These are phyloP conservation scores for Babesia sp. DNA, from an alignment of 169 alveolate genomes.

Conservation along the genomic window DNA sequence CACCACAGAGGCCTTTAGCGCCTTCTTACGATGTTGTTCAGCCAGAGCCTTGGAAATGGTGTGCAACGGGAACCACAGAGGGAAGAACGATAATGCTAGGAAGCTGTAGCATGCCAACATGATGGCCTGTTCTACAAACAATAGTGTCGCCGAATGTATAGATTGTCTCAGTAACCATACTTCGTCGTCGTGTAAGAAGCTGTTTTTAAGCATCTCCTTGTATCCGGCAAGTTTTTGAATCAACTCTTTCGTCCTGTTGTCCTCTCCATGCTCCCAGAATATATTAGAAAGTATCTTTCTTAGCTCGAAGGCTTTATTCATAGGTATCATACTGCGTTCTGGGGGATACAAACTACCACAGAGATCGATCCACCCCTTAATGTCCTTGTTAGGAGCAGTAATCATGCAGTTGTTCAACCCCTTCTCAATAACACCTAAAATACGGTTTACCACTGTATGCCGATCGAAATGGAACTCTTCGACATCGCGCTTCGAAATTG, in stretches of 20 bases:
- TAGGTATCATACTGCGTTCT: slow-evolving; percentile 82
- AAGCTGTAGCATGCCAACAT: slow-evolving; percentile 69
- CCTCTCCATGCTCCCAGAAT: slow-evolving; percentile 81
- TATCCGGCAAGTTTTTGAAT: slow-evolving; percentile 77
- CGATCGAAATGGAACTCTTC: slow-evolving; percentile 77
- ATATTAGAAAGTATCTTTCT: slow-evolving; percentile 78
- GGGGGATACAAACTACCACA: slow-evolving; percentile 87
- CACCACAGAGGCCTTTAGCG: slow-evolving; percentile 80
- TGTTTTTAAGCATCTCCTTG: slow-evolving; percentile 74
- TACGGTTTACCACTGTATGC: slow-evolving; percentile 71
- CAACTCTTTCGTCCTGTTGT: slow-evolving; percentile 72
- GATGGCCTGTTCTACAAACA: slow-evolving; percentile 73
- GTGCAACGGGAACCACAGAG: slow-evolving; percentile 87
- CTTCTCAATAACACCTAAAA: slow-evolving; percentile 75
- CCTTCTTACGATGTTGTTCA: slow-evolving; percentile 84
- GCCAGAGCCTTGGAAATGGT: slow-evolving; percentile 81
- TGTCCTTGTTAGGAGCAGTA: slow-evolving; percentile 78
- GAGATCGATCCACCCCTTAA: slow-evolving; percentile 76
- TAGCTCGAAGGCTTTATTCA: slow-evolving; percentile 77
- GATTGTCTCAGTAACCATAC: slow-evolving; percentile 89
- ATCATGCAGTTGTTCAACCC: slow-evolving; percentile 80
- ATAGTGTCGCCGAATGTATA: slow-evolving; percentile 82
- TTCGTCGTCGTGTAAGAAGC: slow-evolving; percentile 84
- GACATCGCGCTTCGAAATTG: slow-evolving; percentile 70
- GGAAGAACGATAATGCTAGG: slow-evolving; percentile 83